Evolutionary conservation across 352 stramenopile genomes (phyloP).

Genomic region (Phytophthora pistaciae): DNA sequence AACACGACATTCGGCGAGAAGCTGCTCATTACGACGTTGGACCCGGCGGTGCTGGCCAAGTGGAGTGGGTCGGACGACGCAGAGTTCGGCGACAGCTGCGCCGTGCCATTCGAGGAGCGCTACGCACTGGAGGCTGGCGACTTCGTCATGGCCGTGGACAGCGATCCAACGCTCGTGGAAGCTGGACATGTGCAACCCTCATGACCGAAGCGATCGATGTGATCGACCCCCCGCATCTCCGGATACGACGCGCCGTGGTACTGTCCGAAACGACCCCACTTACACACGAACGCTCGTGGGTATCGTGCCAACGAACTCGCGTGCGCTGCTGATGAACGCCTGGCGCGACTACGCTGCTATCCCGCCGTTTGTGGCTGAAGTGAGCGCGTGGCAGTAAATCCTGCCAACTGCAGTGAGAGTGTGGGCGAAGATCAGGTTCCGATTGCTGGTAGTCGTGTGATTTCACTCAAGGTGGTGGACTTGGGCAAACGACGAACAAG

Average conservation of each 20-base stretch:
- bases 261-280: conserved; percentile 60
- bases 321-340: conserved; percentile 51
- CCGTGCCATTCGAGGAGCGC: too few species aligned
- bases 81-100: too few species aligned
- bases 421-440: too few species aligned
- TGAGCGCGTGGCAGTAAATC: too few species aligned
- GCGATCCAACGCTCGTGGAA: conserved; percentile 79
- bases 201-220: conserved; percentile 71
- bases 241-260: conserved; percentile 88
- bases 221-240: conserved; percentile 57
- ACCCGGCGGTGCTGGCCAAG: too few species aligned
- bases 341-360: conserved; percentile 81
- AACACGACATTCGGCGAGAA: too few species aligned
- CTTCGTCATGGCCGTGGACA: conserved; percentile 45
- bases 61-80: too few species aligned
- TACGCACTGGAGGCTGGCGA: too few species aligned
- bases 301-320: conserved; percentile 58
- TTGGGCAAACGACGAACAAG: too few species aligned
- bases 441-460: conserved; percentile 68
- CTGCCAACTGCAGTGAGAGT: too few species aligned
- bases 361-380: too few species aligned
- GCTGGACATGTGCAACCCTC: conserved; percentile 17
- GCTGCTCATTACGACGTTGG: too few species aligned
- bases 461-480: conserved; percentile 56
- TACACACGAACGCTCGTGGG: conserved; percentile 28